Conservation (phyloP, 73 alveolate genomes). For the Paramecium bursaria region DNA sequence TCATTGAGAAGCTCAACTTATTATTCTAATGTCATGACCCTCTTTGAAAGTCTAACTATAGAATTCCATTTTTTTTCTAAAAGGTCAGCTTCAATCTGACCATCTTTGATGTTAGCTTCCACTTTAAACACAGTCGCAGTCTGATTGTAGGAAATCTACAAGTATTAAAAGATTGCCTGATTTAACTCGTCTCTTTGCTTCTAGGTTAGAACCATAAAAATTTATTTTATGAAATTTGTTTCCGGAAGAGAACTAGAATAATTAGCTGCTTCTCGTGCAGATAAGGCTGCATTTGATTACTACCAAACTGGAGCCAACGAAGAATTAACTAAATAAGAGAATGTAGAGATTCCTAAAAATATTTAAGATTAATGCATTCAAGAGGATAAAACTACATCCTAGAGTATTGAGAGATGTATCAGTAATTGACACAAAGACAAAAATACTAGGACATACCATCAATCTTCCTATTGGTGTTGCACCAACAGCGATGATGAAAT, state of each 20-base stretch:
- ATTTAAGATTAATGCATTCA: no score
- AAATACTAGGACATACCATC: background rate
- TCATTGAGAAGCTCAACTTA: conserved; percentile 76
- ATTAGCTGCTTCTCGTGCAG: no score
- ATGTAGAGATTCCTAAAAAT: no score
- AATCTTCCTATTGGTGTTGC: background rate
- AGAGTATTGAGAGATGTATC: no score
- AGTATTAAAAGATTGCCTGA: conserved; percentile 66
- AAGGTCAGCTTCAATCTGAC: conserved; percentile 67
- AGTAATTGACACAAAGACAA: background rate
- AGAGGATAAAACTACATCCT: no score
- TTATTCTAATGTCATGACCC: conserved; percentile 82
- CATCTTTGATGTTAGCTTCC: conserved; percentile 55
- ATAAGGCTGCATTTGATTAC: no score
- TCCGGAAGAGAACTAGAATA: no score
- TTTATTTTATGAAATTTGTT: no score
- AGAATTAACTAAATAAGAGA: no score
- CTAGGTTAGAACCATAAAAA: conserved; percentile 67
- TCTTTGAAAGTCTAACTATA: conserved; percentile 82
- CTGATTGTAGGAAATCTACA: conserved; percentile 43
- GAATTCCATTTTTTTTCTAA: conserved; percentile 93
- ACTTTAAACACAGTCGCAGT: conserved; percentile 47
- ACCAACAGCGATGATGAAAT: background rate
- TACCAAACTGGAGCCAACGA: no score
- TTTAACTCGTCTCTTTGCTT: conserved; percentile 67